phyloP scores from a whole-genome alignment of 2,329 filamentous ascomycete genomes.

The Xylariales sp. region DNA sequence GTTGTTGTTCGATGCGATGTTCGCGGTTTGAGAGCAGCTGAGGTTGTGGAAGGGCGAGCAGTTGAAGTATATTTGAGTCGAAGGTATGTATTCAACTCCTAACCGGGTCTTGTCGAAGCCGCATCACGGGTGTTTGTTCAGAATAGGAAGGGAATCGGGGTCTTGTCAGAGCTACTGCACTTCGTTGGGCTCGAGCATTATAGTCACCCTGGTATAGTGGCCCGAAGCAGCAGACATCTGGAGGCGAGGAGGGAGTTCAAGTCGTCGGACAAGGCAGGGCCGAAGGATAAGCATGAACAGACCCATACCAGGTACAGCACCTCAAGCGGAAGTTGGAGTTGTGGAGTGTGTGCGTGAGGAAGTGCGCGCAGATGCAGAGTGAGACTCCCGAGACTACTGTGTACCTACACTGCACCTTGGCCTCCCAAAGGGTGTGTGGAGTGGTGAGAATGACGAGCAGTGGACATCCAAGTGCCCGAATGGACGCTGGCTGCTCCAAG shows the following conservation, averaged over 20 bases:
- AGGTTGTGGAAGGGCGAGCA: not conserved
- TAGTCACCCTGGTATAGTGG: slow-evolving; percentile 13
- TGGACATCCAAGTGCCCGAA: slow-evolving; percentile 1
- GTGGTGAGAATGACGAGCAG: slow-evolving; percentile 18
- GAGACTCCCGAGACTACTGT: too few relatives aligned
- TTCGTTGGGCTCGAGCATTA: slow-evolving; percentile 15
- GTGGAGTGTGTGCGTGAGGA: not conserved
- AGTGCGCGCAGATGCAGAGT: not conserved
- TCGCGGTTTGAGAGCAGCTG: too few relatives aligned
- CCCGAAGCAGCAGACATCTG: slow-evolving; percentile 13
- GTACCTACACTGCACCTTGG: slow-evolving; percentile 5
- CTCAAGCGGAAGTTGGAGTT: slow-evolving; percentile 9
- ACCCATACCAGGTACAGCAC: slow-evolving; percentile 6
- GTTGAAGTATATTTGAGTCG: not conserved
- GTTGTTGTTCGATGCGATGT: too few relatives aligned
- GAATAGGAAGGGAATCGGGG: slow-evolving; percentile 15
- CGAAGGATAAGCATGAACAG: slow-evolving; percentile 3
- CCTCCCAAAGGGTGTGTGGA: slow-evolving; percentile 8
- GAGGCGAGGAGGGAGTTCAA: slow-evolving; percentile 7
- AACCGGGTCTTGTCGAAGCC: slow-evolving; percentile 6
- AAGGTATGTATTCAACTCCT: not conserved
- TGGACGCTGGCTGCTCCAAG: slow-evolving; percentile 4
- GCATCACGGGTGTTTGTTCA: slow-evolving; percentile 7
- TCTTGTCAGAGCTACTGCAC: slow-evolving; percentile 14
- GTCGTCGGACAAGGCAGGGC: slow-evolving; percentile 3